A percentile compares a stretch with the other conserved stretches of the same genome.
Conservation (phyloP, 2,329 filamentous ascomycete species). For the Nannizziopsis arthrosporioides region DNA sequence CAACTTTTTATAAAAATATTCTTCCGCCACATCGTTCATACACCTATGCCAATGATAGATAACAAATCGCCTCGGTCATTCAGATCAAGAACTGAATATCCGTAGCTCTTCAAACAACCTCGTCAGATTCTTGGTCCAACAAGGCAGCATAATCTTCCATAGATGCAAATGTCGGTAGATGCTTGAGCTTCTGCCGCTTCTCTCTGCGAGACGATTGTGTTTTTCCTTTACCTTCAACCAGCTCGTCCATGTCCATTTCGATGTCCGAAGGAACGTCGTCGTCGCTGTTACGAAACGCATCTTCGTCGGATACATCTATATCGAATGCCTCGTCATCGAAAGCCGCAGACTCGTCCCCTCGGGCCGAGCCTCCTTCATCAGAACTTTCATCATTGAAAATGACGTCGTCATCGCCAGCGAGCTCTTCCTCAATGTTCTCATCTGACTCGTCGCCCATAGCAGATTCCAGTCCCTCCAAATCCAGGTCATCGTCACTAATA, state of each 20-base stretch:
- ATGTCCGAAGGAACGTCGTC: slow-evolving; percentile 44
- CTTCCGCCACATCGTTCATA: too few relatives aligned
- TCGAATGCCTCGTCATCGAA: slow-evolving; percentile 45
- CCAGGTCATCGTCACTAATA: slow-evolving; percentile 48
- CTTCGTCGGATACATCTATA: slow-evolving; percentile 37
- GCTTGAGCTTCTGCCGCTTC: slow-evolving; percentile 75
- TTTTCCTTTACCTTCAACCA: slow-evolving; percentile 25
- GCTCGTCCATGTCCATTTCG: slow-evolving; percentile 33
- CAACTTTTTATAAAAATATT: too few relatives aligned
- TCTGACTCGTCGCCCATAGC: slow-evolving; percentile 40
- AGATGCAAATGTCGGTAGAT: slow-evolving; percentile 83
- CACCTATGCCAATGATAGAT: too few relatives aligned
- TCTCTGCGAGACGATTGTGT: slow-evolving; percentile 36
- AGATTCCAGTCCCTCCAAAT: slow-evolving; percentile 44
- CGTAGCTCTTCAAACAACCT: slow-evolving; percentile 4
- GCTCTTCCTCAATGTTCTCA: slow-evolving; percentile 30
- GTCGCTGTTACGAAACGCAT: slow-evolving; percentile 42
- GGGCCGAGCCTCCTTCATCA: slow-evolving; percentile 19
- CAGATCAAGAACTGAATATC: background rate
- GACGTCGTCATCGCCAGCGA: slow-evolving; percentile 23
- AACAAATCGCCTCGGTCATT: too few relatives aligned
- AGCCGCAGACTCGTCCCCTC: slow-evolving; percentile 25
- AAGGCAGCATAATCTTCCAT: slow-evolving; percentile 86
- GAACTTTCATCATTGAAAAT: slow-evolving; percentile 13
- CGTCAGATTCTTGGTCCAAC: slow-evolving; percentile 50